phyloP scores from a whole-genome alignment of 768 basidiomycete genomes.

The Agaricus blazei region DNA sequence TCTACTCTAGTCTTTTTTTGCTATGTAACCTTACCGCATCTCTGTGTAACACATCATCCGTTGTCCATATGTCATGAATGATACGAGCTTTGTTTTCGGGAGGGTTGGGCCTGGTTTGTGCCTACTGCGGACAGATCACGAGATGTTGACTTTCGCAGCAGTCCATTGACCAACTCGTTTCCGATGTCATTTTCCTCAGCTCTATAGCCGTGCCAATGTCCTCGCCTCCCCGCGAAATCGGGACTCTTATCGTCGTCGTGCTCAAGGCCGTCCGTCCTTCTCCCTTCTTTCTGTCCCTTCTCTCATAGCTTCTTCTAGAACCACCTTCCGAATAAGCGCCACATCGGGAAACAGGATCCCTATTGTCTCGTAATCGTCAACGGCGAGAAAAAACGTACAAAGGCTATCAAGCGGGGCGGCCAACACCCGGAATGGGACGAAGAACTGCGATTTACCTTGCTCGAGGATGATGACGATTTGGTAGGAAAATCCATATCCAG shows the following conservation, averaged over 20 bases:
- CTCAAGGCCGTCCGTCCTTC: conserved; percentile 78
- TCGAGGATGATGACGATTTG: conserved; percentile 66
- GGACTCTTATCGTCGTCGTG: conserved; percentile 90
- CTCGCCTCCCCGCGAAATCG: conserved; percentile 67
- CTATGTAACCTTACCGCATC: conserved; percentile 1
- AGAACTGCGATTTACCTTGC: conserved; percentile 88
- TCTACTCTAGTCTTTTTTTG: background rate
- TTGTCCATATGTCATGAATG: background rate
- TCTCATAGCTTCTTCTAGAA: conserved; percentile 41
- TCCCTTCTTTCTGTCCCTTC: conserved; percentile 15
- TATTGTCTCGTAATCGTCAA: conserved; percentile 81
- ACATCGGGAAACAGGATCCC: conserved; percentile 96
- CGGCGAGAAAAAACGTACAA: conserved; percentile 82
- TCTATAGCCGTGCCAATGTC: conserved; percentile 39
- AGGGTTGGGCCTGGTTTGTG: too few relatives aligned
- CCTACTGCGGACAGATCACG: conserved; percentile 6
- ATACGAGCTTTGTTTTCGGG: background rate
- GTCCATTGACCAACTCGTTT: conserved; percentile 10
- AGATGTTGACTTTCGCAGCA: background rate
- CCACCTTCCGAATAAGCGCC: conserved; percentile 85
- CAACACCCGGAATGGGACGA: conserved; percentile 99
- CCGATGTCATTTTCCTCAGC: background rate
- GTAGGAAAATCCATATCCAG: conserved; percentile 36
- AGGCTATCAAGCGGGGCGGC: conserved; percentile 93
- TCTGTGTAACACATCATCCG: background rate